phyloP scores from a whole-genome alignment of 1,139 yeast species.

The Candida sojae region DNA sequence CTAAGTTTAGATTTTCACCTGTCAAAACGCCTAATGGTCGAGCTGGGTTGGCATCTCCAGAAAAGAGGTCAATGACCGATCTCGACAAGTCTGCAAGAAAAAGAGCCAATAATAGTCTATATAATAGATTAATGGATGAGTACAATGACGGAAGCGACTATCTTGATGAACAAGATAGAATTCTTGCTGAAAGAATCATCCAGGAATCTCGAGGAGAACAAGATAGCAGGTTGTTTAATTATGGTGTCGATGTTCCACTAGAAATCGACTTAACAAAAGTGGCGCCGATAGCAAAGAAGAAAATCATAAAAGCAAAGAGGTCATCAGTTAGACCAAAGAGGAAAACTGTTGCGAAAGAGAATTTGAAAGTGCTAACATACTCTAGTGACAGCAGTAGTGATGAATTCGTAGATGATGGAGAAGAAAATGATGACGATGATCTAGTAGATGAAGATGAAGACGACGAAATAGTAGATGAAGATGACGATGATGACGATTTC shows the following conservation, averaged over 20 bases:
- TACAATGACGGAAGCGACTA: constrained; percentile 31
- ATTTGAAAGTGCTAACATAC: background rate
- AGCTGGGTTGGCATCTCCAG: constrained; percentile 49
- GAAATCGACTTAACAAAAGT: constrained; percentile 28
- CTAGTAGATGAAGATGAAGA: constrained; percentile 22
- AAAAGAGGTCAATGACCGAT: constrained; percentile 39
- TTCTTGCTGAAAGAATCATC: constrained; percentile 48
- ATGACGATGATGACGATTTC: constrained; percentile 11
- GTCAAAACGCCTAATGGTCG: constrained; percentile 30
- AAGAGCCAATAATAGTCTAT: constrained; percentile 40
- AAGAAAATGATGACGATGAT: constrained; percentile 22
- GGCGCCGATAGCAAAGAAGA: background rate
- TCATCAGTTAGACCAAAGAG: constrained; percentile 5
- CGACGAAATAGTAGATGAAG: constrained; percentile 16
- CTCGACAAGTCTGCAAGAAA: constrained; percentile 53
- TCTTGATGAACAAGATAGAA: constrained; percentile 36
- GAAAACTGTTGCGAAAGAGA: constrained; percentile 3
- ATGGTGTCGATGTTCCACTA: constrained; percentile 33
- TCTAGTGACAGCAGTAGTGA: constrained; percentile 6
- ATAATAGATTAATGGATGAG: constrained; percentile 33
- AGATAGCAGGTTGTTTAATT: constrained; percentile 13
- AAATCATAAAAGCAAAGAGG: background rate
- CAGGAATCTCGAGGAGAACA: constrained; percentile 23
- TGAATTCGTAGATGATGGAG: constrained; percentile 6
- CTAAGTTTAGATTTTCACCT: constrained; percentile 8